A percentile compares a stretch with the other conserved stretches of the same genome.
Conservation (phyloP, 2,329 filamentous ascomycete genomes). For the Meredithiella fracta region DNA sequence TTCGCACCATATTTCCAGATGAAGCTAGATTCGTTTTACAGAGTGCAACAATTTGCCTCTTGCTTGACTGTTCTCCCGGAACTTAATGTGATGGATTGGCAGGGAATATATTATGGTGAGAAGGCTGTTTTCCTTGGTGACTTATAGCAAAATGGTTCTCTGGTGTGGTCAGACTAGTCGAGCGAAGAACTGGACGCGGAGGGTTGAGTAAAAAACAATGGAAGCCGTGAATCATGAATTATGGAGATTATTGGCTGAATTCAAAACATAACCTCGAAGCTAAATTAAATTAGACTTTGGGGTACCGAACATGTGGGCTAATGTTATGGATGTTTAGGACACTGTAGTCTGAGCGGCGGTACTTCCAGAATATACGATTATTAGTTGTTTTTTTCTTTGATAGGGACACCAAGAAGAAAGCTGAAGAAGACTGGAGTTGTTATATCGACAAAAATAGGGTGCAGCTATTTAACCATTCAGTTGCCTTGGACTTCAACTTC, state of each 20-base stretch:
- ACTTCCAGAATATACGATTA: neutral
- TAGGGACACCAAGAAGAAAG: too few species aligned
- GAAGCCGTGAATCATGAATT: neutral
- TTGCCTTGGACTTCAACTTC: too few species aligned
- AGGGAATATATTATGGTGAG: neutral
- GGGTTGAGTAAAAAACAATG: neutral
- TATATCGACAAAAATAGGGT: too few species aligned
- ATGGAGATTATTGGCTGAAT: neutral
- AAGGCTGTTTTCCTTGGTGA: neutral
- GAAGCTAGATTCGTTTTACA: conserved; percentile 1
- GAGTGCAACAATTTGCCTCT: neutral
- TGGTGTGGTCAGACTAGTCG: too few species aligned
- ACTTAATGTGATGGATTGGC: neutral
- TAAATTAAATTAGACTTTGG: neutral
- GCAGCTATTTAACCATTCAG: too few species aligned
- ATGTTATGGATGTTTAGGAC: neutral
- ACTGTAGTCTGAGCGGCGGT: neutral
- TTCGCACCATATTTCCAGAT: neutral
- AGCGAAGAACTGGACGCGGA: too few species aligned
- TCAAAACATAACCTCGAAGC: neutral
- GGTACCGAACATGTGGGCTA: neutral
- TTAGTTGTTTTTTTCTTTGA: too few species aligned
- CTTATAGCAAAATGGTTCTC: neutral
- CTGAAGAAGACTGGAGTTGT: too few species aligned
- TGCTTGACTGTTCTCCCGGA: neutral